Evolutionary conservation across 345 rosid genomes (phyloP), one percentile per base, ranked within the genome.

Genomic region (Pistacia vera): DNA sequence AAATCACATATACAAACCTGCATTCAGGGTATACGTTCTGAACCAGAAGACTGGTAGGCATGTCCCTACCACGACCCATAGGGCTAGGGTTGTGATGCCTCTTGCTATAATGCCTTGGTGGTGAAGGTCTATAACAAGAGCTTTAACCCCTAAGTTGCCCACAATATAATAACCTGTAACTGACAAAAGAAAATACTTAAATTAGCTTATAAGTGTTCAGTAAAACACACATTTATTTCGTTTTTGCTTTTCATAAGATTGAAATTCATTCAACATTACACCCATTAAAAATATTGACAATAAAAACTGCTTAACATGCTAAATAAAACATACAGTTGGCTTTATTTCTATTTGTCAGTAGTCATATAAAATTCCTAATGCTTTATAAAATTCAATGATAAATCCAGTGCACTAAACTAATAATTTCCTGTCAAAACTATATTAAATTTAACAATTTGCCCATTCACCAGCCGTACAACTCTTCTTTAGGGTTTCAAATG

Each of bases 81-180:
- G 97, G 97, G 83, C 88, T 93, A 66, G 97, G 92, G 82, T 92
- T 95, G 57, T 83, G 79, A 60, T 30, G 76, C 72, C 92, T 89
- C 84, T 92, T 86, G 56, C 89, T 81, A 79, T 85, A 87, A 57
- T 78, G 80, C 89, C 97, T 87, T 8, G 93, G 87, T 11, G 96
- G 94, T 56, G 94, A 95, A 54, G 97, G 98, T 72, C 97, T 92
- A 86, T 92, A 92, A 84, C 97, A 86, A 77, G 83, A 89, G 72
- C 93, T 88, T 82, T 95, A 86, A 30, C 92, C 88, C 86, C 90
- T 88, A 93, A 90, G 90, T 83, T 61, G 18, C 22, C 44, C 71
- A 25, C 44, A 41, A 70, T 44, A 48, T 65, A 44, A 69, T 54
- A 62, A 63, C 52, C 77, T 72, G 14, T 7, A 20, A 44, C n/a